Evolutionary conservation across 2,329 filamentous ascomycete species (phyloP).

Genomic region (Lachnellula hyalina): DNA sequence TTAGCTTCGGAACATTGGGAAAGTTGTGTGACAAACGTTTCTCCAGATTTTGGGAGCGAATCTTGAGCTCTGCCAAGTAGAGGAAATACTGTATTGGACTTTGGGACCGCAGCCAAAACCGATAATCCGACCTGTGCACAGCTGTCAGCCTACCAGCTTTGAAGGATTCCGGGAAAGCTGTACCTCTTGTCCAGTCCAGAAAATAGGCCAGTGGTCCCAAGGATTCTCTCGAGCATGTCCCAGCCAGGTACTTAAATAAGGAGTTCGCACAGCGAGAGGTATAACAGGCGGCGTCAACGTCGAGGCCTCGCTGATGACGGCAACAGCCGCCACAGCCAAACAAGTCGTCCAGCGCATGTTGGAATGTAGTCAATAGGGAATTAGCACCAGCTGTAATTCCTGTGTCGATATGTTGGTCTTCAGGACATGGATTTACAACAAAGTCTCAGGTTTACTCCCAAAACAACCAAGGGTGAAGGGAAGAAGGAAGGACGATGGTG

Average conservation of each 20-base stretch:
- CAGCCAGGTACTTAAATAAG: slow-evolving; percentile 58
- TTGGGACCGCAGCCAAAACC: slow-evolving; percentile 56
- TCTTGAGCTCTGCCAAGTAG: slow-evolving; percentile 62
- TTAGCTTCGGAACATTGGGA: background rate
- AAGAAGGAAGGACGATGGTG: background rate
- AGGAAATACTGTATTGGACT: slow-evolving; percentile 56
- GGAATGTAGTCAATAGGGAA: background rate
- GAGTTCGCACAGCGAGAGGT: slow-evolving; percentile 53
- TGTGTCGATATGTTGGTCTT: background rate
- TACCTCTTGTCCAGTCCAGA: slow-evolving; percentile 67
- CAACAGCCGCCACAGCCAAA: slow-evolving; percentile 25
- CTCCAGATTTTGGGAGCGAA: slow-evolving; percentile 41
- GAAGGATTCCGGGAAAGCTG: slow-evolving; percentile 3
- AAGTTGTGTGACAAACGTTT: slow-evolving; percentile 25
- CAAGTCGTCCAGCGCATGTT: slow-evolving; percentile 29
- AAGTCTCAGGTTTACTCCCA: background rate
- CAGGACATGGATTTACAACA: background rate
- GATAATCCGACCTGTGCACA: slow-evolving; percentile 51
- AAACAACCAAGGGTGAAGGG: background rate
- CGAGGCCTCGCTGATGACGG: slow-evolving; percentile 39
- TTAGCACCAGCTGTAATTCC: background rate
- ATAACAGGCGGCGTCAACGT: slow-evolving; percentile 51
- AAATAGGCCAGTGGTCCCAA: slow-evolving; percentile 83
- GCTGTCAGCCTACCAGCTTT: background rate
- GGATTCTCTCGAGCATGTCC: slow-evolving; percentile 64